Base-by-base conservation (phyloP, 2,329 filamentous ascomycete genomes). In the Cladosporium velox region DNA sequence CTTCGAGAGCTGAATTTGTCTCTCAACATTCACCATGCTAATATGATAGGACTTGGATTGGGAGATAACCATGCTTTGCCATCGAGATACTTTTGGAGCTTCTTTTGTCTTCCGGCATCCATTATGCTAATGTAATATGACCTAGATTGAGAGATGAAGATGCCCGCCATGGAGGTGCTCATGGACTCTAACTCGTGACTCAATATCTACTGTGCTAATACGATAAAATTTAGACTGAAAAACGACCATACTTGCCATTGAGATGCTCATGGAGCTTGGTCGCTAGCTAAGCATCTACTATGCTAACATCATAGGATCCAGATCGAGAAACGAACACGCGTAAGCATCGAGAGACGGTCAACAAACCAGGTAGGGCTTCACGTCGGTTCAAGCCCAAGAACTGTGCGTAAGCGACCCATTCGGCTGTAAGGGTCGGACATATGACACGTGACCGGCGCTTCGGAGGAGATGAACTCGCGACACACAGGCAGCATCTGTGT, bases 361-460 rank as follows among this genome's bases (percentile, higher is more conserved):
- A 34, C 32, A 12, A 34, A 34, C 10, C 10, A 12, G 11, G 10
- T 10, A 34, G 32, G 3, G 32, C 1, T 34, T 8, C 11, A 34
- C 32, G 32, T 34, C 32, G 1, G 10, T 34, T 34, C 34, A 4
- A 35, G 4, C 34, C 12, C 34, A 14, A 14, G 12, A 3, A 12
- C 3, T 14, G 12, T 14, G 3, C 34, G 12, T 35, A 47, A 12
- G n/a, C 41, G 41, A 47, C 41, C n/a, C n/a, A 10, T 47, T 47
- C 41, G 41, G 41, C n/a, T 24, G 41, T 10, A 47, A 24, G n/a
- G 3, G 8, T 24, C 41, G 41, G 41, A 47, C n/a, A 21, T 21
- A 30, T 11, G 1, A 18, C 59, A 62, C 44, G 59, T 62, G 59
- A 52, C 32, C 59, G 59, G 59, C 59, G 47, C 21, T 30, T 62